Base-by-base conservation (phyloP, 495 filamentous ascomycete species). In the Talaromyces nanjingensis region DNA sequence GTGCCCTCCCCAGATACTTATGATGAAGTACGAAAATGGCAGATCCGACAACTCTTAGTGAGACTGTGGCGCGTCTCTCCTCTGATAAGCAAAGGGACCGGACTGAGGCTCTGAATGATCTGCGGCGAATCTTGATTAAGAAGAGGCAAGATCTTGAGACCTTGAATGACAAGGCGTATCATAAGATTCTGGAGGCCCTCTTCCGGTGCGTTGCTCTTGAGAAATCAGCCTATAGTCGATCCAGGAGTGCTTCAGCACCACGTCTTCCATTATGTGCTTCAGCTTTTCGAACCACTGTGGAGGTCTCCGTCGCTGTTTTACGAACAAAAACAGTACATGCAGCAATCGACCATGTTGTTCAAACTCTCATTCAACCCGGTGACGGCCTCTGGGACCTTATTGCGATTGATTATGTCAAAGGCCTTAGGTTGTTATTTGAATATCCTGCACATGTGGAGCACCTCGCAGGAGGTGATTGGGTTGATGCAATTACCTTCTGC, bases 391-490 rank as follows among this genome's bases (percentile, higher is more conserved):
- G 89, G 69, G 83, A 87, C 61, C 90, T 90, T n/a, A 77, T 98
- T 2, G 77, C 84, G 47, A 79, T 87, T 27, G 86, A 91, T 69
- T 96, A 97, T 72, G 81, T 88, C 67, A 96, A 91, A 79, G 83
- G 86, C 31, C 74, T 98, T 63, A 74, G 78, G 24, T 79, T 81
- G 42, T 74, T 96, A 14, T 79, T 97, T n/a, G 84, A 85, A 53
- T 84, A 87, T 68, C 81, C 84, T 25, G 83, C 90, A 42, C 91
- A 91, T 73, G 85, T 88, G 18, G 94, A 99, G 72, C 88, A 90
- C 67, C 77, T 98, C 8, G 73, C 78, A 16, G 73, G 74, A 56
- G 77, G 86, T 7, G 83, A 86, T 60, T 97, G 94, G 92, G 75
- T 85, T 39, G 79, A 78, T 12, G 76, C 86, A 29, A 80, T 87